These are phyloP conservation scores for Verticillium alfalfae DNA, from an alignment of 2,329 filamentous ascomycete genomes.

Conservation along the genomic window DNA sequence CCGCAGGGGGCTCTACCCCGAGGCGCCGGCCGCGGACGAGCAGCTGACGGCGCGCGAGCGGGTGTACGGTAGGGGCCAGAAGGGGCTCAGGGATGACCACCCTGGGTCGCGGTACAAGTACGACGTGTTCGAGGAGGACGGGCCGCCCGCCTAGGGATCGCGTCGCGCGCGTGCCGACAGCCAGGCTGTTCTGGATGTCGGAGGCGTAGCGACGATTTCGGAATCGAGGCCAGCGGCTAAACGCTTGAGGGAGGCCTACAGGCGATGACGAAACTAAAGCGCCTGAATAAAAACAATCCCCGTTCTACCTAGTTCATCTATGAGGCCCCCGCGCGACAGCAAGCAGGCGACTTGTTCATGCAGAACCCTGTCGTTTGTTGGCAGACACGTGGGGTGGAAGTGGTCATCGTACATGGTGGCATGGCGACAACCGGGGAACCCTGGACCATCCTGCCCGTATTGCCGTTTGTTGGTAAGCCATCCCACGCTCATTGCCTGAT, in stretches of 20 bases:
- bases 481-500: not conserved
- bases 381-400: not conserved
- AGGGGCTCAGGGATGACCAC: constrained; percentile 51
- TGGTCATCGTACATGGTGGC: not conserved
- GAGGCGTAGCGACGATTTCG: not conserved
- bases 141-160: not conserved
- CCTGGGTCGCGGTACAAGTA: constrained; percentile 56
- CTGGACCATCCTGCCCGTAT: not conserved
- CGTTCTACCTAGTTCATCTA: too few species aligned
- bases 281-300: not conserved
- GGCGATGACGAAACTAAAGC: not conserved
- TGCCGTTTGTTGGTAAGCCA: not conserved
- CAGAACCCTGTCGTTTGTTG: not conserved
- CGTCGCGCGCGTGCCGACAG: not conserved
- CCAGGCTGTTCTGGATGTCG: not conserved
- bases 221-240: not conserved
- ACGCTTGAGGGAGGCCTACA: not conserved
- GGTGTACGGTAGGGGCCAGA: constrained; percentile 56
- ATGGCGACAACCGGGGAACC: not conserved
- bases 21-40: constrained; percentile 19
- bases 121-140: constrained; percentile 52
- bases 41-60: constrained; percentile 51
- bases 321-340: too few species aligned
- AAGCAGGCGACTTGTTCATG: not conserved
- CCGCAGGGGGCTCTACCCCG: constrained; percentile 20